phyloP scores from a whole-genome alignment of 2,329 filamentous ascomycete species.

The Arthroderma sp. region DNA sequence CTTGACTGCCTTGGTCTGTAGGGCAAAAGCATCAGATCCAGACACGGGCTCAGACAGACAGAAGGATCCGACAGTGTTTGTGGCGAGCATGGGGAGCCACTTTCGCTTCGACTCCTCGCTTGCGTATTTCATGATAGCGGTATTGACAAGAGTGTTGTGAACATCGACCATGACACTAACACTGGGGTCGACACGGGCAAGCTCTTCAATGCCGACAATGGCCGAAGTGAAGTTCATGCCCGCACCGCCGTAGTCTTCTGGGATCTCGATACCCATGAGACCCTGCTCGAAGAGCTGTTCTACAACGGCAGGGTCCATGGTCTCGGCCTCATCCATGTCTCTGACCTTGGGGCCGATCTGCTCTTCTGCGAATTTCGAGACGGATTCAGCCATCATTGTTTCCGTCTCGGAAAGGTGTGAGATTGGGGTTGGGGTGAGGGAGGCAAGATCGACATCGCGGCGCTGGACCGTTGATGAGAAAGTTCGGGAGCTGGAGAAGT shows the following conservation, averaged over 20 bases:
- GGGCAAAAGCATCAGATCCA: slow-evolving; percentile 88
- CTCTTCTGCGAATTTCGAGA: slow-evolving; percentile 81
- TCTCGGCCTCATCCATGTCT: slow-evolving; percentile 94
- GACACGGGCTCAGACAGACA: slow-evolving; percentile 86
- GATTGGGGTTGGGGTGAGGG: slow-evolving; percentile 81
- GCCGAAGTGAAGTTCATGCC: slow-evolving; percentile 98
- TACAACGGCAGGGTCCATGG: slow-evolving; percentile 77
- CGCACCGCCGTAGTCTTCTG: slow-evolving; percentile 88
- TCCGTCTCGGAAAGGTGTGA: slow-evolving; percentile 86
- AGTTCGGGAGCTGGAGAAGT: slow-evolving; percentile 31
- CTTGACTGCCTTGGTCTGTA: slow-evolving; percentile 80
- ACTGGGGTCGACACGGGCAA: slow-evolving; percentile 84
- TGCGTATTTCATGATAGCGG: slow-evolving; percentile 74
- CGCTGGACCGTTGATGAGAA: slow-evolving; percentile 49
- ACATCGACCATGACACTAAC: slow-evolving; percentile 94
- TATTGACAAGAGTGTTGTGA: slow-evolving; percentile 96
- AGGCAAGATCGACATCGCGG: slow-evolving; percentile 51
- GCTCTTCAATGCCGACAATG: slow-evolving; percentile 92
- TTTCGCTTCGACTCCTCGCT: slow-evolving; percentile 65
- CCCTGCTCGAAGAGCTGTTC: slow-evolving; percentile 96
- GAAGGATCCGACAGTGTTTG: slow-evolving; percentile 78
- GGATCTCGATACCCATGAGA: slow-evolving; percentile 93
- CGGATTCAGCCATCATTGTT: slow-evolving; percentile 73
- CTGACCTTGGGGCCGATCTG: slow-evolving; percentile 80
- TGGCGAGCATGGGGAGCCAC: slow-evolving; percentile 81